Conservation (phyloP, 139 green algal genomes). For the Zygnema cylindricum region DNA sequence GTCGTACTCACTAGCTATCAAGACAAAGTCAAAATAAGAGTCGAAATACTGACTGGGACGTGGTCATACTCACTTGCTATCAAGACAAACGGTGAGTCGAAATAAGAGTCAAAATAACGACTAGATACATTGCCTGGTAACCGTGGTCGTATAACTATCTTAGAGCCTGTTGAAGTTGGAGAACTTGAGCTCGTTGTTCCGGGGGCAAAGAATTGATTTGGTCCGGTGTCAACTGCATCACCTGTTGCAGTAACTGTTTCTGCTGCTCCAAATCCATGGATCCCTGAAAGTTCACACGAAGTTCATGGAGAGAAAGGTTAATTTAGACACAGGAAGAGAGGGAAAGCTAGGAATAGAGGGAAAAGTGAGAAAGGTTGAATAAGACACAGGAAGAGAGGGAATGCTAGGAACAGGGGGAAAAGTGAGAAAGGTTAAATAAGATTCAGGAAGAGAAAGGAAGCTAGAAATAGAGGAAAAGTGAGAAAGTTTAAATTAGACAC, state of each 20-base stretch:
- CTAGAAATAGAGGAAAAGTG: neutral
- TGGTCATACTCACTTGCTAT: too few species aligned
- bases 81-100: too few species aligned
- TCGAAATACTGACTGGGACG: too few species aligned
- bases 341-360: neutral
- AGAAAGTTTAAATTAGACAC: too few species aligned
- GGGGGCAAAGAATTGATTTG: slow-evolving; percentile 86
- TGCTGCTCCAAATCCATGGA: slow-evolving; percentile 56
- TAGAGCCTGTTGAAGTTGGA: slow-evolving; percentile 74
- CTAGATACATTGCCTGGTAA: too few species aligned
- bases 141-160: too few species aligned
- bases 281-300: neutral
- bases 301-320: neutral
- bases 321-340: neutral
- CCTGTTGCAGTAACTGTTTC: slow-evolving; percentile 78
- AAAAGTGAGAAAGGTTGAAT: slow-evolving; percentile 1
- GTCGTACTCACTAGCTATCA: too few species aligned
- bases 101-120: too few species aligned
- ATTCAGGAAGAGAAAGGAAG: neutral
- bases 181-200: slow-evolving; percentile 83
- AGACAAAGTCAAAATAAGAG: too few species aligned
- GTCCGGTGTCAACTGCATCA: slow-evolving; percentile 83
- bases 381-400: neutral
- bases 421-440: neutral
- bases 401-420: neutral